Conservation (phyloP, 768 basidiomycete genomes). For the Phylloporus sp. region DNA sequence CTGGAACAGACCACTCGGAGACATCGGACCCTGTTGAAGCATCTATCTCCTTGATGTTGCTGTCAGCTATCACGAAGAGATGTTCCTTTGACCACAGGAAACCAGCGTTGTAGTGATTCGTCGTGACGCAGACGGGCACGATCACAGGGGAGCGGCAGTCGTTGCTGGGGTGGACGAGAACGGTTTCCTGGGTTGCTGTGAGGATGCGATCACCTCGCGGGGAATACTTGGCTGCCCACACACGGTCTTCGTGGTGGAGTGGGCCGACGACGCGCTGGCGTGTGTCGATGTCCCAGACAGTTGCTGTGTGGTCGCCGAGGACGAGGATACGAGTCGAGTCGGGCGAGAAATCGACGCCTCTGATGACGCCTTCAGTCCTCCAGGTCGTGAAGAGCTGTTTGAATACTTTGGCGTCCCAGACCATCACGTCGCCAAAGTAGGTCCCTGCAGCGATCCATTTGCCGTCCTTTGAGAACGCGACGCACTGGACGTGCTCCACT, state of each 20-base stretch:
- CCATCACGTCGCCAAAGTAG: neutral
- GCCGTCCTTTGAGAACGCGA: neutral
- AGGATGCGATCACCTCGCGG: neutral
- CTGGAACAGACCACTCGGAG: neutral
- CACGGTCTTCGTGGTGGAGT: neutral
- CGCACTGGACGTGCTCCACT: neutral
- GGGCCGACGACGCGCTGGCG: neutral
- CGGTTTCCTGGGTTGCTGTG: neutral
- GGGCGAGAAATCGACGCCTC: constrained; percentile 3
- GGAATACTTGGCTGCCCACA: constrained; percentile 1
- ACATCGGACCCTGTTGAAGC: neutral
- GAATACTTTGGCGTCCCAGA: neutral
- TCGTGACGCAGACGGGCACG: neutral
- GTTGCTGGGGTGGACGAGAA: neutral
- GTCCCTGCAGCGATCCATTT: neutral
- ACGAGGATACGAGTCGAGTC: constrained; percentile 1
- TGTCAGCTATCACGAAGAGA: neutral
- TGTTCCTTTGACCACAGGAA: neutral
- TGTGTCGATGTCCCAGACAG: neutral
- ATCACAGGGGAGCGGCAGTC: neutral
- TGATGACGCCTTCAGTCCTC: neutral
- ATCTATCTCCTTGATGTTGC: neutral
- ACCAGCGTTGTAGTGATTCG: neutral
- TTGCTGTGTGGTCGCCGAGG: neutral
- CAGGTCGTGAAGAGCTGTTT: neutral